Base-by-base conservation (phyloP, 2,329 filamentous ascomycete species). In the Podosphaera fusca region DNA sequence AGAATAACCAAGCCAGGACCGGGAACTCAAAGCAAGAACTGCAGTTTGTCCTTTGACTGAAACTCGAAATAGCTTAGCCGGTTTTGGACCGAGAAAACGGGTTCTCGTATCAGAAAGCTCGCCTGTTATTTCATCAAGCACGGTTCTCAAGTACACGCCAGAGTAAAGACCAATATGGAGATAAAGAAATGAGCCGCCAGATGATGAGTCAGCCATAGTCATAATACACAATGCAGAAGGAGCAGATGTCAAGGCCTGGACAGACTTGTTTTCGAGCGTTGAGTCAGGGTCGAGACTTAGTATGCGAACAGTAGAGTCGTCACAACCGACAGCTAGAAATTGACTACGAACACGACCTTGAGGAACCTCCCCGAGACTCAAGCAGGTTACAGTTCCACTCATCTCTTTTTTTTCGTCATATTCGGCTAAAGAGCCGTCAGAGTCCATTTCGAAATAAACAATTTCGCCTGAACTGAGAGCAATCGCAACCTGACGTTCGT, bases 391-490 rank as follows among this genome's bases (percentile, higher is more conserved):
- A 0, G 89, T 95, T 51, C 88, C 90, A 56, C 85, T 88, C 85
- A 98, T 92, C 65, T 94, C 85, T 64, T 88, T 87, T 68, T 90
- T 88, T 66, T 96, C 89, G 62, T 96, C 85, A 62, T 95, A 95
- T 71, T 96, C 90, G 38, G 87, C 87, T 36, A 96, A 74, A 2
- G 85, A 85, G 35, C 89, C 89, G 69, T 96, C 90, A 0, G 80
- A 78, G 65, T 95, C 92, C 81, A 95, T 90, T 68, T 98, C 94
- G 63, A 98, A 98, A 67, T 96, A 98, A 47, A 95, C 86, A 61
- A 98, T 90, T 69, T 98, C 92, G 42, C 90, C 90, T 7, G 89
- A 95, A 67, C 89, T 96, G 33, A 99, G 74, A 0, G 92, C 92
- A 55, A 96, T 83, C 2, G 88, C 88, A 33, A 98, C 87, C 70